These are phyloP conservation scores for Miscanthus sacchariflorus DNA, from an alignment of 202 grass and related monocot genomes.

Conservation along the genomic window DNA sequence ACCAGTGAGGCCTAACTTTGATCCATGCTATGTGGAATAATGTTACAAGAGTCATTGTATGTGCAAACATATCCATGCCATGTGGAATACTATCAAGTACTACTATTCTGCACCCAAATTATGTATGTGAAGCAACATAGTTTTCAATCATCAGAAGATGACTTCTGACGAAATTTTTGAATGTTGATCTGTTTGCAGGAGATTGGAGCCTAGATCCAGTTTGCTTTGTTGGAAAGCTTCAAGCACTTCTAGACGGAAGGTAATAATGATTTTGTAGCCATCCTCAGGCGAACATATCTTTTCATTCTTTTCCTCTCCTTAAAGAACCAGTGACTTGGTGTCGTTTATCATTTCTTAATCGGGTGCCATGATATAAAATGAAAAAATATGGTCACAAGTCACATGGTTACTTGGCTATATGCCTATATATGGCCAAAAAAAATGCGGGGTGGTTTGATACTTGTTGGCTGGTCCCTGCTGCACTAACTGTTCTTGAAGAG, in stretches of 20 bases:
- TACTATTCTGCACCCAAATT: constrained; percentile 21
- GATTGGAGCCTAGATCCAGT: constrained; percentile 85
- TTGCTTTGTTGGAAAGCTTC: constrained; percentile 88
- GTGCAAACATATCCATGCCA: too few relatives aligned
- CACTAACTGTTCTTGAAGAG: not conserved
- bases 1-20: not conserved
- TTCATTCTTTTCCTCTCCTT: not conserved
- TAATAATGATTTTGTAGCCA: constrained; percentile 51
- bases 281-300: not conserved
- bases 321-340: not conserved
- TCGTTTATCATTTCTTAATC: not conserved
- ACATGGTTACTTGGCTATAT: constrained; percentile 1
- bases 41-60: not conserved
- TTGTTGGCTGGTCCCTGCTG: not conserved
- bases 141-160: constrained; percentile 36
- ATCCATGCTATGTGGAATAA: constrained; percentile 5
- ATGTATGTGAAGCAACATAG: not conserved
- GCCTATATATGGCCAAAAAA: not conserved
- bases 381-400: constrained; percentile 9
- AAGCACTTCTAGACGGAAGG: constrained; percentile 71
- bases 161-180: constrained; percentile 24
- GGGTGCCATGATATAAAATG: not conserved
- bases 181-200: constrained; percentile 68
- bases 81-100: not conserved
- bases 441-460: not conserved